Percentiles rank a stretch among this genome's conserved stretches.
Evolutionary conservation across 2,329 filamentous ascomycete species (phyloP).

Genomic region (Cladophialophora bantiana): DNA sequence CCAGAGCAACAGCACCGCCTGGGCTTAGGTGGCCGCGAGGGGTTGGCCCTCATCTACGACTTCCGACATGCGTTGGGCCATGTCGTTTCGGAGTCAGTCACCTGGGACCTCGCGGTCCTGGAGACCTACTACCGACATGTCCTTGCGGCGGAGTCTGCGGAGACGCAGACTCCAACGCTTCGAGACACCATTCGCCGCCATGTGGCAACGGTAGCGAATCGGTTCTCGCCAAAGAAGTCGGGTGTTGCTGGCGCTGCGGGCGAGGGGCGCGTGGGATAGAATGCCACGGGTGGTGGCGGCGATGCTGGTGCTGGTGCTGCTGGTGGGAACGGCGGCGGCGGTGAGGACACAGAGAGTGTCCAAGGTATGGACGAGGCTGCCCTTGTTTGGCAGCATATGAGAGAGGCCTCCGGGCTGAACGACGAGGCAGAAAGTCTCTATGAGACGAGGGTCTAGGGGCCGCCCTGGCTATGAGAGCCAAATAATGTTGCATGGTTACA

Average conservation of each 20-base stretch:
- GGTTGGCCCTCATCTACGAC: slow-evolving; percentile 25
- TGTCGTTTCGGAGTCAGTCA: slow-evolving; percentile 7
- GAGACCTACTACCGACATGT: slow-evolving; percentile 19
- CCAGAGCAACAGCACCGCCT: background rate
- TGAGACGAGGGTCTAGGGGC: slow-evolving; percentile 23
- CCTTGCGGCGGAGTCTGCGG: background rate
- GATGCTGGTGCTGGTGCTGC: background rate
- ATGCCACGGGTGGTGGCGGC: slow-evolving; percentile 2
- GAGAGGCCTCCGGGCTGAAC: slow-evolving; percentile 27
- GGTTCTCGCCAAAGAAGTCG: slow-evolving; percentile 21
- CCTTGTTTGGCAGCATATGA: slow-evolving; percentile 28
- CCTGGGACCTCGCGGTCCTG: slow-evolving; percentile 20
- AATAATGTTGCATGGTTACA: background rate
- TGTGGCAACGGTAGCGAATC: slow-evolving; percentile 20
- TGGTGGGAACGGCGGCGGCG: background rate
- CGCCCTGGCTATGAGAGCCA: slow-evolving; percentile 29
- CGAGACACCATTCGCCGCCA: slow-evolving; percentile 9
- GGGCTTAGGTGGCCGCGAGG: slow-evolving; percentile 15
- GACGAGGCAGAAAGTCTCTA: slow-evolving; percentile 26
- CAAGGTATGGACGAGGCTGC: slow-evolving; percentile 23
- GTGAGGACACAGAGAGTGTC: slow-evolving; percentile 18
- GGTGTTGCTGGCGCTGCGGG: background rate
- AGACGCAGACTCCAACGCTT: background rate
- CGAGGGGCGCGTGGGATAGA: slow-evolving; percentile 11
- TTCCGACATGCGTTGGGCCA: slow-evolving; percentile 21